Evolutionary conservation across 352 stramenopile genomes (phyloP).

Genomic region (Phytophthora capsici): DNA sequence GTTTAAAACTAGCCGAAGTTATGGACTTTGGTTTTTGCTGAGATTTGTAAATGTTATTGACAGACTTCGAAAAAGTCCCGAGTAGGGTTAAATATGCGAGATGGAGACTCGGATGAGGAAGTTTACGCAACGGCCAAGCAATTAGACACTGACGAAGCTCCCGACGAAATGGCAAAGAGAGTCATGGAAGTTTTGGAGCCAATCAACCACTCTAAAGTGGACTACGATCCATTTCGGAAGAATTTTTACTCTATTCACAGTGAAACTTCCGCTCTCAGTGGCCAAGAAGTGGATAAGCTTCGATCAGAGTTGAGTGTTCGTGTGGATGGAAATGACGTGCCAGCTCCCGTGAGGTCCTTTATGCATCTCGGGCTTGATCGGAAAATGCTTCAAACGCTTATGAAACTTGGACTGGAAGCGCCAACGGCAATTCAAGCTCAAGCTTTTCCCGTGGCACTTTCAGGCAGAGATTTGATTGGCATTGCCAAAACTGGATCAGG

Average conservation of each 20-base stretch:
- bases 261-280: conserved; percentile 45
- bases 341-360: conserved; percentile 78
- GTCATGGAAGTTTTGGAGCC: conserved; percentile 79
- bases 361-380: conserved; percentile 73
- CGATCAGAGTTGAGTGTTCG: conserved; percentile 55
- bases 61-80: conserved; percentile 53
- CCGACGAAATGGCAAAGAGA: conserved; percentile 52
- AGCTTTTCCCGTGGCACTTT: conserved; percentile 83
- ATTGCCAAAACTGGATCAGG: conserved; percentile 97
- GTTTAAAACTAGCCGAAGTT: conserved; percentile 5
- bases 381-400: conserved; percentile 70
- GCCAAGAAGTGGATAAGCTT: conserved; percentile 46
- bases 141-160: conserved; percentile 37
- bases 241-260: conserved; percentile 68
- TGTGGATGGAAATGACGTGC: conserved; percentile 56
- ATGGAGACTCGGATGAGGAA: conserved; percentile 76
- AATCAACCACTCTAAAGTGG: conserved; percentile 68
- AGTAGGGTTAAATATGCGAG: neutral
- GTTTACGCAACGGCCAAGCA: conserved; percentile 72
- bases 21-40: neutral
- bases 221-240: conserved; percentile 88
- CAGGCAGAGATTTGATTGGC: conserved; percentile 78
- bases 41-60: conserved; percentile 1
- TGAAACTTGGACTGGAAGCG: conserved; percentile 75
- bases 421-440: conserved; percentile 86